Evolutionary conservation across 1,284 basidiomycete genomes (phyloP).

Genomic region (Salmacisia buchloeana): DNA sequence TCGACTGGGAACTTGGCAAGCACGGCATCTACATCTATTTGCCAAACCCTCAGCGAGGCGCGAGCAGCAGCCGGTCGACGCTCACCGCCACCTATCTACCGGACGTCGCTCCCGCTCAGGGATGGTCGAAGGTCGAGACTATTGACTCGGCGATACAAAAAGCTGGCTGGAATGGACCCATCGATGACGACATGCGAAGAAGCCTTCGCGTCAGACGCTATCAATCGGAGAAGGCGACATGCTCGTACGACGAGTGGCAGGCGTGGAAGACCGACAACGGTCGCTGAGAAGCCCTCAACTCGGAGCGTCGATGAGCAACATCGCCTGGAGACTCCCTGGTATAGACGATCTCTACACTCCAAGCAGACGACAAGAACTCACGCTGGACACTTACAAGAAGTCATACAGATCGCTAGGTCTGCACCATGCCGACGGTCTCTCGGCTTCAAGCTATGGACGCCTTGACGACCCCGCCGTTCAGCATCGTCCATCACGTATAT

Average conservation of each 20-base stretch:
- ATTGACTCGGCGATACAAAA: conserved; percentile 86
- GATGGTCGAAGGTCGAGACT: conserved; percentile 83
- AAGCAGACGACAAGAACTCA: neutral
- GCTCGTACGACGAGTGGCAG: conserved; percentile 67
- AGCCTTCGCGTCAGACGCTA: conserved; percentile 76
- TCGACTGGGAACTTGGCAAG: conserved; percentile 84
- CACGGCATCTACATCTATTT: conserved; percentile 91
- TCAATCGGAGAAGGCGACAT: conserved; percentile 69
- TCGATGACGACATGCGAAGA: conserved; percentile 74
- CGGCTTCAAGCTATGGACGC: too few species aligned
- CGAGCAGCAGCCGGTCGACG: conserved; percentile 20
- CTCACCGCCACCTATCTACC: conserved; percentile 92
- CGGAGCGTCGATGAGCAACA: neutral
- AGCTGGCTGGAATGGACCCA: conserved; percentile 71
- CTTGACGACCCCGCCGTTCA: too few species aligned
- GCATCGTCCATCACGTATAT: too few species aligned
- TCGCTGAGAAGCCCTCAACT: too few species aligned
- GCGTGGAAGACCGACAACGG: conserved; percentile 11
- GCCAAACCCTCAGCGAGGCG: conserved; percentile 59
- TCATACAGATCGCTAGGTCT: too few species aligned
- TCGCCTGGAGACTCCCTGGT: neutral
- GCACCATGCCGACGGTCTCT: too few species aligned
- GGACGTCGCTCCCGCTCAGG: conserved; percentile 83
- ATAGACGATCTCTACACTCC: neutral
- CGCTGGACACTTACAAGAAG: neutral